Base-by-base conservation (phyloP, 2,329 filamentous ascomycete species). In the Colletotrichum lupini region DNA sequence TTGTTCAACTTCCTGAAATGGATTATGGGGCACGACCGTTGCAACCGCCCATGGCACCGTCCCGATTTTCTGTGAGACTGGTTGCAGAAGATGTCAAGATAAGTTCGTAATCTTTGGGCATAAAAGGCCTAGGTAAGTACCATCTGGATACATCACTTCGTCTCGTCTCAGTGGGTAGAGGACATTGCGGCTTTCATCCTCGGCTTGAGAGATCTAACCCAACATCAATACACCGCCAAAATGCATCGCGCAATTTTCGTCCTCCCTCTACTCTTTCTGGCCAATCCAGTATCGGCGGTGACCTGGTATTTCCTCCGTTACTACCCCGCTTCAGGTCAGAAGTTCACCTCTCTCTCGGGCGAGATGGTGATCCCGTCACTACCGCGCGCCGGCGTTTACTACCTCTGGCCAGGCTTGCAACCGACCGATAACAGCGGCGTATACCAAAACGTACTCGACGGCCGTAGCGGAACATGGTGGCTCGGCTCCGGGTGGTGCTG, bases 401-500 rank as follows among this genome's bases (percentile, higher is more conserved):
- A 49, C 19, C 19, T 49, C 19, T 49, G 42, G 42, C 42, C 42
- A 5, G 42, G 42, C 19, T 49, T 49, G 12, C 42, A 49, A 22
- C 42, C 42, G 9, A 49, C 42, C 19, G 42, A 49, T 22, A 49
- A 49, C 4, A n/a, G 16, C n/a, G 42, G 42, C 8, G 42, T 49
- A n/a, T 49, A 22, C 19, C 42, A 49, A 22, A 49, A 49, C 19
- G 19, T 49, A n/a, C 42, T 49, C 42, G 42, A 49, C 9, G 42
- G 42, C 8, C 42, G 42, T 0, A 81, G 77, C 12, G 81, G 82
- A 2, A 81, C 79, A 1, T 83, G 82, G 82, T 82, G 81, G 81
- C 82, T 84, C 61, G 81, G 80, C 5, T 78, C 77, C 16, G 82
- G 82, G 1, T 83, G 81, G 83, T 83, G 82, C 68, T 83, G 82